Evolutionary conservation across 352 stramenopile species (phyloP).

Genomic region (Elongisporangium anandrum): DNA sequence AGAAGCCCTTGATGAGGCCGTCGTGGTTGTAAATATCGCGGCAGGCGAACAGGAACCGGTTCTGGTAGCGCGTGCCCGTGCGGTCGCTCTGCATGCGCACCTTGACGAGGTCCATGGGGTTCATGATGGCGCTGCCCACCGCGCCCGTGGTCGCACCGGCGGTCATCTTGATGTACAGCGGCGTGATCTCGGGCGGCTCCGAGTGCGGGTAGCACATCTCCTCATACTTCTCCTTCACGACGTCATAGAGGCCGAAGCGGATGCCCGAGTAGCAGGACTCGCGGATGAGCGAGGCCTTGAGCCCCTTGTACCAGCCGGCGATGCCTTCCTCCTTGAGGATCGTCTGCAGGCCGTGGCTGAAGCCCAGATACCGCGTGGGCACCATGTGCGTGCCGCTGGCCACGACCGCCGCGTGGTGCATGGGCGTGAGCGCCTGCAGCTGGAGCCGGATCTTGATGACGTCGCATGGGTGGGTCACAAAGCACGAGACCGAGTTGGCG

Average conservation of each 20-base stretch:
- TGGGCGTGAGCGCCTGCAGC: slow-evolving; percentile 39
- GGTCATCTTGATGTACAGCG: slow-evolving; percentile 65
- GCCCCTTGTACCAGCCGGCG: slow-evolving; percentile 47
- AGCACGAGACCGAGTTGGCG: slow-evolving; percentile 51
- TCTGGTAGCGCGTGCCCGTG: slow-evolving; percentile 52
- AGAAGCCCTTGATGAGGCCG: slow-evolving; percentile 60
- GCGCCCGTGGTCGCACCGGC: slow-evolving; percentile 55
- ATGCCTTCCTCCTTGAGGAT: slow-evolving; percentile 61
- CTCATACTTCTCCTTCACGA: slow-evolving; percentile 70
- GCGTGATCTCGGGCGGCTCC: slow-evolving; percentile 27
- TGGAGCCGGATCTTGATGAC: slow-evolving; percentile 67
- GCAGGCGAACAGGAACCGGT: slow-evolving; percentile 60
- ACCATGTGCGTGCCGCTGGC: slow-evolving; percentile 63
- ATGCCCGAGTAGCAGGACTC: slow-evolving; percentile 78
- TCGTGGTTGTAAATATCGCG: slow-evolving; percentile 57
- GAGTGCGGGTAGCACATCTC: slow-evolving; percentile 41
- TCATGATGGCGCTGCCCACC: slow-evolving; percentile 63
- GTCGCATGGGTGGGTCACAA: slow-evolving; percentile 59
- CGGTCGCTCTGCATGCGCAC: slow-evolving; percentile 76
- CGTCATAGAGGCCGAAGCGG: slow-evolving; percentile 76
- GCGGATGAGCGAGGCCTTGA: slow-evolving; percentile 55
- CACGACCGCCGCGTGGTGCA: slow-evolving; percentile 19
- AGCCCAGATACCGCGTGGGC: slow-evolving; percentile 49
- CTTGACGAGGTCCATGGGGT: slow-evolving; percentile 78
- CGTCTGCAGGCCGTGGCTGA: slow-evolving; percentile 44